These are phyloP conservation scores for Aspergillus floridensis DNA, from an alignment of 2,329 filamentous ascomycete genomes.

Conservation along the genomic window DNA sequence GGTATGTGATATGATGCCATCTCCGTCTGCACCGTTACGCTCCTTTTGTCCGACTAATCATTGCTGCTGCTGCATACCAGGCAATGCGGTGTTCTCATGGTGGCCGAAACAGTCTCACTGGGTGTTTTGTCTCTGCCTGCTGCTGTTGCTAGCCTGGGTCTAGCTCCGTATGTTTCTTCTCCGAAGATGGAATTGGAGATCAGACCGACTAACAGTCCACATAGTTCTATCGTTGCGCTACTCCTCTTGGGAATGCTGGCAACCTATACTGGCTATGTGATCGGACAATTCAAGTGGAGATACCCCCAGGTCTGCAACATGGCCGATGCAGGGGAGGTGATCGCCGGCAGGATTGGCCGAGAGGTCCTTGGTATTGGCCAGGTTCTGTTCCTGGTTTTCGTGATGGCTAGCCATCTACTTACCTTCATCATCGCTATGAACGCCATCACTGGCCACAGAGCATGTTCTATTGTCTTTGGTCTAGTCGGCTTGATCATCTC, in stretches of 20 bases:
- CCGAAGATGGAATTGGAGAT: neutral
- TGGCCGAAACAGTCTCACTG: slow-evolving; percentile 59
- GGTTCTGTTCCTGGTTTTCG: slow-evolving; percentile 64
- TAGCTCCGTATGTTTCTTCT: slow-evolving; percentile 46
- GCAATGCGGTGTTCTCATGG: slow-evolving; percentile 52
- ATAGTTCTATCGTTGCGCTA: slow-evolving; percentile 46
- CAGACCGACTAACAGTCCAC: neutral
- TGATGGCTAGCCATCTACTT: slow-evolving; percentile 69
- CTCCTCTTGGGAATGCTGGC: slow-evolving; percentile 54
- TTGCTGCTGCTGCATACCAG: slow-evolving; percentile 24
- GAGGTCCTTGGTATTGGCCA: slow-evolving; percentile 63
- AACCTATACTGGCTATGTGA: slow-evolving; percentile 61
- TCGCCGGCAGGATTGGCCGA: slow-evolving; percentile 60
- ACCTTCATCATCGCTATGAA: slow-evolving; percentile 69
- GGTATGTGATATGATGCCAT: slow-evolving; percentile 20
- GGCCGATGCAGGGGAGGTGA: slow-evolving; percentile 63
- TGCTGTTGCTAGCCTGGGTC: slow-evolving; percentile 52
- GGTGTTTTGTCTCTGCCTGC: slow-evolving; percentile 57
- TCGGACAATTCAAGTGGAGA: slow-evolving; percentile 57
- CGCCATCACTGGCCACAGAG: slow-evolving; percentile 59
- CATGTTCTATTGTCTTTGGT: slow-evolving; percentile 64
- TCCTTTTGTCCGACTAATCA: neutral
- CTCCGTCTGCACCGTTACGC: too few species aligned
- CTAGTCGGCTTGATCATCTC: slow-evolving; percentile 60
- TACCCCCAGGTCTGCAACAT: slow-evolving; percentile 63